These are phyloP conservation scores for Abrus pulchellus DNA, from an alignment of 306 rosid genomes.

Conservation along the genomic window DNA sequence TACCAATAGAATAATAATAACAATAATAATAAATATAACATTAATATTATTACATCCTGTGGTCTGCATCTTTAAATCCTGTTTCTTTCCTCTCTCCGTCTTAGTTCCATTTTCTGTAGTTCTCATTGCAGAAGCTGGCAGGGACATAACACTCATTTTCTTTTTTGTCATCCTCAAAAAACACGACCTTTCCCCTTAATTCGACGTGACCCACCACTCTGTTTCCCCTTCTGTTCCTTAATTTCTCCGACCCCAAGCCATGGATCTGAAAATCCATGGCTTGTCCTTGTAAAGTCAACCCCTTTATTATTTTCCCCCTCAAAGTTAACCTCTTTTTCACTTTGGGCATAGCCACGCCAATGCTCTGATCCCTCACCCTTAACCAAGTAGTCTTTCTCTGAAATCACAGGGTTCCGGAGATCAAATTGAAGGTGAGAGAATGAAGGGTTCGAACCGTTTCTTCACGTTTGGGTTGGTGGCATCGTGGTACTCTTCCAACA, in stretches of 20 bases:
- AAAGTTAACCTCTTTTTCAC: slow-evolving; percentile 16
- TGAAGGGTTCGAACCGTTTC: slow-evolving; percentile 83
- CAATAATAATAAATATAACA: neutral
- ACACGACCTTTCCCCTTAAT: slow-evolving; percentile 47
- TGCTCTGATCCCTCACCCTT: slow-evolving; percentile 56
- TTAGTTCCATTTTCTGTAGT: slow-evolving; percentile 16
- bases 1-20: neutral
- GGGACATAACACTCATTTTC: slow-evolving; percentile 41
- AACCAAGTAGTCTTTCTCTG: neutral
- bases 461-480: slow-evolving; percentile 91
- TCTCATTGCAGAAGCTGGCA: slow-evolving; percentile 46
- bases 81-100: slow-evolving; percentile 14
- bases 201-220: slow-evolving; percentile 42
- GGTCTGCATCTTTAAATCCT: slow-evolving; percentile 41
- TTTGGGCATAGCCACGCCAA: neutral
- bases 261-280: slow-evolving; percentile 85
- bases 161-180: slow-evolving; percentile 55
- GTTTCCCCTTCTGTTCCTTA: slow-evolving; percentile 20
- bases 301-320: neutral
- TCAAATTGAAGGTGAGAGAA: slow-evolving; percentile 41
- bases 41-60: neutral
- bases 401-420: slow-evolving; percentile 57
- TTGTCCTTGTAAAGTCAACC: slow-evolving; percentile 39
- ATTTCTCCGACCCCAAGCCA: slow-evolving; percentile 50
- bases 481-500: slow-evolving; percentile 97